Evolutionary conservation across 2,329 filamentous ascomycete species (phyloP).

Genomic region (Colletotrichum simmondsii): DNA sequence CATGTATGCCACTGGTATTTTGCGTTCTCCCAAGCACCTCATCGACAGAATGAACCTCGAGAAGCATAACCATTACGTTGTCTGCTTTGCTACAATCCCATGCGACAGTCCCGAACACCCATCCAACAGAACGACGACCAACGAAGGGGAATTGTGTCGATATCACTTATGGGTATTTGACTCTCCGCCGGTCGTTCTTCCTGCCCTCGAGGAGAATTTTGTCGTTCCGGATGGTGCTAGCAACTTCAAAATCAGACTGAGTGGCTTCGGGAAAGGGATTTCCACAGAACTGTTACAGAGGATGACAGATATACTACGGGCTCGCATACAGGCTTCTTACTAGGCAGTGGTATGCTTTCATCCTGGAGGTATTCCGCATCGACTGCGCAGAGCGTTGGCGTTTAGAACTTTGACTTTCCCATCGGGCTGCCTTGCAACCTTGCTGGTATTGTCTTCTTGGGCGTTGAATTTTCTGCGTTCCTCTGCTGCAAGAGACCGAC

Average conservation of each 20-base stretch:
- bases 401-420: not conserved
- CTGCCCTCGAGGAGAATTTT: not conserved
- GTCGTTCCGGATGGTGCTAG: not conserved
- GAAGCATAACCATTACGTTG: constrained; percentile 4
- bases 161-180: constrained; percentile 28
- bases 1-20: constrained; percentile 28
- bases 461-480: not conserved
- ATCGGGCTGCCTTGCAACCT: not conserved
- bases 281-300: not conserved
- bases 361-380: not conserved
- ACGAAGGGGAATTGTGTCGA: not conserved
- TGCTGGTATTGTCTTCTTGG: not conserved
- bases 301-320: not conserved
- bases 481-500: not conserved
- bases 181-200: constrained; percentile 1
- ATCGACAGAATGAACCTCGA: constrained; percentile 4
- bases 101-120: not conserved
- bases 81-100: not conserved
- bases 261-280: constrained; percentile 8
- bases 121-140: not conserved
- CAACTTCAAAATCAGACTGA: not conserved
- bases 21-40: not conserved
- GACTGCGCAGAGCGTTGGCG: not conserved
- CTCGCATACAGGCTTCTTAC: not conserved
- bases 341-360: not conserved